Base-by-base conservation (phyloP, 805 yeast genomes). In the Wickerhamiella parazyma region DNA sequence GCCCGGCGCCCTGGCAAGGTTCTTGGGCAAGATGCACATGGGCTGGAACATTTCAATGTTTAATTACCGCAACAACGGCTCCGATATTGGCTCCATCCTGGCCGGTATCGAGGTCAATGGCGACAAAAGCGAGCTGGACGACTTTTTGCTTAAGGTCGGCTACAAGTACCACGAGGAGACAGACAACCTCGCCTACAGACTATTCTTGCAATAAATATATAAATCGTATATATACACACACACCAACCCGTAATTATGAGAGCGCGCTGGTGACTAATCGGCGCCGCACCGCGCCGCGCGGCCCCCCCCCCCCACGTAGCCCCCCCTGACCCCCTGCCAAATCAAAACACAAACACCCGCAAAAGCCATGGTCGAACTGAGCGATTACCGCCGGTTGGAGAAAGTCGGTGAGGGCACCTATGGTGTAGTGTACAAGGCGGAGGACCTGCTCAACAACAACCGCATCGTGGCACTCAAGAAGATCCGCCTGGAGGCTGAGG, bases 391-490 rank as follows among this genome's bases (percentile, higher is more conserved):
- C 60, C 81, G 93, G 56, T 76, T 89, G 51, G 98, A 91, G 62
- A 91, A 91, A 63, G 84, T 91, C 41, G 98, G 98, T 37, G 98
- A 91, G 66, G 85, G 94, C 49, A 89, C 98, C 2, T 89, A 91
- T 60, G 98, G 98, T 42, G 96, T 93, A 25, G 98, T 91, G 9
- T 91, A 91, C 66, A 91, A 89, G 61, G 98, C 98, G 1, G 69
- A 86, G 41, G 96, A 89, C 59, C 76, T 78, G 38, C 78, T 76
- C 51, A 86, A 89, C 59, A 82, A 86, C 52, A 89, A 89, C 65
- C 73, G 95, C n/a, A 75, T 86, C 36, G 98, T 91, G 29, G 98
- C 98, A 0, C 68, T 91, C 53, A 91, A 91, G 63, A 93, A 91
- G 65, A 93, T 91, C 61, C 75, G 97, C 46, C 67, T 91, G 42